Evolutionary conservation across 2,329 filamentous ascomycete genomes (phyloP).

Genomic region (Epichloe baconii): DNA sequence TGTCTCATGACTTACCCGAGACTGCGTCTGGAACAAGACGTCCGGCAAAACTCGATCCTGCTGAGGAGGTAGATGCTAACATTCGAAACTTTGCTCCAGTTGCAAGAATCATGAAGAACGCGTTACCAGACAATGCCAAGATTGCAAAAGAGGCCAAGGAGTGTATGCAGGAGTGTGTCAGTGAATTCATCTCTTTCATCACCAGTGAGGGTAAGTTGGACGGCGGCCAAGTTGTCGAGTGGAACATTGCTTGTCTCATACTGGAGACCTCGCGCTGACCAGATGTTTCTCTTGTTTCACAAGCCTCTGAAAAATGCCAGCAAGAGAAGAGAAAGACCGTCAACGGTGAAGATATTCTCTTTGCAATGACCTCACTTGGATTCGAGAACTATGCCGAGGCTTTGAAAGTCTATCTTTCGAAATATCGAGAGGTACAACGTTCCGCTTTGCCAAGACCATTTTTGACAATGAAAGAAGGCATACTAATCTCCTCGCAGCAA

Average conservation of each 20-base stretch:
- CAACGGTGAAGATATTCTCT: slow-evolving; percentile 96
- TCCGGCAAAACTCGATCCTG: slow-evolving; percentile 34
- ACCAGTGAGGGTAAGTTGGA: slow-evolving; percentile 79
- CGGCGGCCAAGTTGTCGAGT: neutral
- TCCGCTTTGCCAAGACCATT: neutral
- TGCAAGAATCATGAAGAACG: slow-evolving; percentile 97
- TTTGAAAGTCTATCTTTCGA: slow-evolving; percentile 92
- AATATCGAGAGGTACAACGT: slow-evolving; percentile 83
- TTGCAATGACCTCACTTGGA: slow-evolving; percentile 96
- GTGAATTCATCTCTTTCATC: slow-evolving; percentile 99
- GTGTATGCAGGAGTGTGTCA: slow-evolving; percentile 99
- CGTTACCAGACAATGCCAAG: slow-evolving; percentile 94
- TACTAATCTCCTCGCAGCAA: slow-evolving; percentile 17
- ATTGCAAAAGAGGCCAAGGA: slow-evolving; percentile 99
- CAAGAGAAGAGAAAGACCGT: slow-evolving; percentile 99
- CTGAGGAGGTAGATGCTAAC: slow-evolving; percentile 68
- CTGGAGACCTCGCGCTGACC: neutral
- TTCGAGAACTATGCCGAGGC: slow-evolving; percentile 99
- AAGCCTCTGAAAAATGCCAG: slow-evolving; percentile 97
- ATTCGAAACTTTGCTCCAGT: slow-evolving; percentile 92
- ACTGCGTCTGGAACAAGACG: slow-evolving; percentile 35
- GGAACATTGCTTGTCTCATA: neutral
- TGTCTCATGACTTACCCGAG: slow-evolving; percentile 46
- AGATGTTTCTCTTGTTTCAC: slow-evolving; percentile 3
- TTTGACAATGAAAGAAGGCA: neutral